Base-by-base conservation (phyloP, 1,284 basidiomycete species). In the Ceratobasidium sp. region DNA sequence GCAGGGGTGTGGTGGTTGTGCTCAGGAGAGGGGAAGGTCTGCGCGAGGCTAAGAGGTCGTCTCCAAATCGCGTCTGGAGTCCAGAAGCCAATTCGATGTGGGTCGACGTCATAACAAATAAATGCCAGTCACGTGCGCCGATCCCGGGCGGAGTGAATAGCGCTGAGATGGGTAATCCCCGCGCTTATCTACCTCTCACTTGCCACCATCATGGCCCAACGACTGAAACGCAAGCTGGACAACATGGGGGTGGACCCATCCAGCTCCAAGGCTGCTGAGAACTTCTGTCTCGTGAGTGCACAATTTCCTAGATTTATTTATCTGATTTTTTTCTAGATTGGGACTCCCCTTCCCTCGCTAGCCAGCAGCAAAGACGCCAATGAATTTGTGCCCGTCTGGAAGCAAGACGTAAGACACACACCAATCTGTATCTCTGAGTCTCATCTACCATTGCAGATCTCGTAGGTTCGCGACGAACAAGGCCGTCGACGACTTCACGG, bases 351-450 rank as follows among this genome's bases (percentile, higher is more conserved):
- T 0, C 96, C 96, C 0, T 91, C 95, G 0, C 88, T 98, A 22
- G 93, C 93, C 78, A 95, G 95, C 78, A 90, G 90, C 47, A 94
- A 91, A 81, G 97, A 99, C 81, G 90, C 88, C 15, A 93, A 94
- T 78, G 97, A 99, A 82, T 98, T 95, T 82, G 93, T 98, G 57
- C 98, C 97, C 0, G 83, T 97, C 66, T 99, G 98, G 98, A 95
- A 99, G 82, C 97, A 98, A 85, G 96, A 98, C 79, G 95, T 94
- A 77, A 76, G 86, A 81, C 50, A 67, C 44, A 67, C 24, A 62
- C 29, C 71, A 60, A 56, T 73, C 73, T 75, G 33, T 22, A 51
- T 51, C 19, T 41, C 57, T 74, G 51, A 66, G 31, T 66, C 22
- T 59, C 53, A 56, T 57, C 64, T 75, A 60, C 73, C 48, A 50